Evolutionary conservation across 306 rosid species (phyloP), one percentile per base, ranked within the genome.

Genomic region (Nissolia schottii): DNA sequence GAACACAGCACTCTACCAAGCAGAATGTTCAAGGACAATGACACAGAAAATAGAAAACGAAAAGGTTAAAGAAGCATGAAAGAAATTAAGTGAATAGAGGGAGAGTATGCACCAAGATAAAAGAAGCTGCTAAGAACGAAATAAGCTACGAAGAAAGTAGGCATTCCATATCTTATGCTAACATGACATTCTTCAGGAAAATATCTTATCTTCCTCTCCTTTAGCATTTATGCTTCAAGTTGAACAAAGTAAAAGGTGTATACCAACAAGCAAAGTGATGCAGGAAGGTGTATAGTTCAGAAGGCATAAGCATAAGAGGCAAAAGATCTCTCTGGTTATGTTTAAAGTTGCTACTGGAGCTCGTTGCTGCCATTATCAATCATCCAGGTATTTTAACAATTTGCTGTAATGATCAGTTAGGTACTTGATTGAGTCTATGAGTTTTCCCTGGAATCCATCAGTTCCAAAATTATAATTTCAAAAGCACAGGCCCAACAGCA

Each of bases 1-100:
- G 32, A 62, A 57, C 2, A 16, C 61, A 61, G 54, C 53, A 74
- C 23, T 69, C 50, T 61, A 68, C 51, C 59, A 49, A 16, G 32
- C n/a, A 28, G 51, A 50, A 35, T 34, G 31, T 32, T 22, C 31
- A 49, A 19, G 14, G 37, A 12, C 32, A 73, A 28, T 23, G 41
- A 6, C 37, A 19, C 15, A 3, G n/a, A 56, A 53, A 27, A 32
- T 13, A 76, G 53, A 49, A 35, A 50, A 68, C 27, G 46, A 11
- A 7, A 75, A 53, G 29, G 41, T 29, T n/a, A 56, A 20, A 40
- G 7, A 23, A 61, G 35, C 3, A 0, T 1, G 11, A 41, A 3
- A 11, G 18, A 32, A 24, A 45, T 67, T 20, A 57, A 56, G 63
- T 56, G 29, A 13, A 15, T 43, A 59, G 18, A 59, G n/a, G n/a